phyloP scores from a whole-genome alignment of 2,329 filamentous ascomycete genomes.

The Dactylellina sp. region DNA sequence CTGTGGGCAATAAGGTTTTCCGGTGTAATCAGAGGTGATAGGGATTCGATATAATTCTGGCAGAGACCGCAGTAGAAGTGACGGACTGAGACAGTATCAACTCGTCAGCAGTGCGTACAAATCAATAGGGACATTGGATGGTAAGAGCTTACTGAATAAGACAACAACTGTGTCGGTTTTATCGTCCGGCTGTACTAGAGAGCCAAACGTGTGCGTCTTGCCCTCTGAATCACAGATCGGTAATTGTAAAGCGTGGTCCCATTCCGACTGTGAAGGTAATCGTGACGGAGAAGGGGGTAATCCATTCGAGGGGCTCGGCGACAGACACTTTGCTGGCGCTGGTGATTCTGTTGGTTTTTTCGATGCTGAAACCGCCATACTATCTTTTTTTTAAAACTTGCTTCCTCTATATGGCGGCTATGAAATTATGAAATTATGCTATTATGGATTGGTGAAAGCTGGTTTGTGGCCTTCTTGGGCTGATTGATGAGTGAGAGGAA shows the following conservation, averaged over 20 bases:
- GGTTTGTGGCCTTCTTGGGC: slow-evolving; percentile 13
- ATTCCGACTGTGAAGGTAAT: slow-evolving; percentile 43
- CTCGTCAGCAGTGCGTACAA: neutral
- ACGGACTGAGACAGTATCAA: slow-evolving; percentile 19
- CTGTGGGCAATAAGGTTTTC: slow-evolving; percentile 37
- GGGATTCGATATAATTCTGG: slow-evolving; percentile 52
- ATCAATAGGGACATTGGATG: neutral
- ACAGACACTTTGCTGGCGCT: slow-evolving; percentile 41
- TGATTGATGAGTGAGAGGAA: neutral
- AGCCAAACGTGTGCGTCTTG: slow-evolving; percentile 36
- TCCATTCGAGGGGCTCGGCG: slow-evolving; percentile 35
- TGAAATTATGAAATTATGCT: neutral
- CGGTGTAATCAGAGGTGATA: slow-evolving; percentile 48
- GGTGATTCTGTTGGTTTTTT: slow-evolving; percentile 5
- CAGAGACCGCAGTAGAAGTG: slow-evolving; percentile 53
- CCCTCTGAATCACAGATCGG: slow-evolving; percentile 39
- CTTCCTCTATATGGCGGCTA: no score
- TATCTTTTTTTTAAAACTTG: slow-evolving; percentile 1
- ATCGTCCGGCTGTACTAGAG: slow-evolving; percentile 32
- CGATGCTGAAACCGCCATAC: slow-evolving; percentile 29
- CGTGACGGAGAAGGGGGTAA: slow-evolving; percentile 51
- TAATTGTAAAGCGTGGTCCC: slow-evolving; percentile 37
- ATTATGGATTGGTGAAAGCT: slow-evolving; percentile 10
- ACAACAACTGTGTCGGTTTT: slow-evolving; percentile 48
- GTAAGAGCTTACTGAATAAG: slow-evolving; percentile 33